Evolutionary conservation across 441 rosid species (phyloP).

Genomic region (Mallotus repandus): DNA sequence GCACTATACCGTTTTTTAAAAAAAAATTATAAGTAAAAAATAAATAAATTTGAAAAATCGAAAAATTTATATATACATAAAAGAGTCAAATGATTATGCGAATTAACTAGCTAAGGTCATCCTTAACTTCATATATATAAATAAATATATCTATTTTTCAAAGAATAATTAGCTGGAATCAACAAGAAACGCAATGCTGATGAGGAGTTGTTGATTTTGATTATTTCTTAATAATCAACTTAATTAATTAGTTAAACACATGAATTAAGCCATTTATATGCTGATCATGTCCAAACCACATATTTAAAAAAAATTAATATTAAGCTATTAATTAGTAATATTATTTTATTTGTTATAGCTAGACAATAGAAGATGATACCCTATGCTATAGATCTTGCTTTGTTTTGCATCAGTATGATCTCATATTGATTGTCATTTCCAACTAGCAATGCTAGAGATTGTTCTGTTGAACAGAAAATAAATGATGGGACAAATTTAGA

Average conservation of each 20-base stretch:
- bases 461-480: no score
- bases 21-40: not conserved
- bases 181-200: not conserved
- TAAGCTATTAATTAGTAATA: no score
- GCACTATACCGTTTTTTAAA: no score
- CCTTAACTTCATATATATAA: not conserved
- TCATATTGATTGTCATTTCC: not conserved
- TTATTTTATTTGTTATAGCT: no score
- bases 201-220: not conserved
- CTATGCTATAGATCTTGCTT: no score
- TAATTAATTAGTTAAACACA: no score
- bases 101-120: not conserved
- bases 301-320: no score
- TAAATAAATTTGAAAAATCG: not conserved
- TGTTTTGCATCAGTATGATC: no score
- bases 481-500: conserved; percentile 2
- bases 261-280: no score
- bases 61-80: not conserved
- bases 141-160: not conserved
- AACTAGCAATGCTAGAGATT: not conserved
- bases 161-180: not conserved
- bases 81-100: not conserved
- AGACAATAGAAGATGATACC: no score
- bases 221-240: not conserved
- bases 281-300: no score